Percentiles rank a stretch among this genome's conserved stretches.
Evolutionary conservation across 2,329 filamentous ascomycete genomes (phyloP).

Genomic region (Massarina eburnea): DNA sequence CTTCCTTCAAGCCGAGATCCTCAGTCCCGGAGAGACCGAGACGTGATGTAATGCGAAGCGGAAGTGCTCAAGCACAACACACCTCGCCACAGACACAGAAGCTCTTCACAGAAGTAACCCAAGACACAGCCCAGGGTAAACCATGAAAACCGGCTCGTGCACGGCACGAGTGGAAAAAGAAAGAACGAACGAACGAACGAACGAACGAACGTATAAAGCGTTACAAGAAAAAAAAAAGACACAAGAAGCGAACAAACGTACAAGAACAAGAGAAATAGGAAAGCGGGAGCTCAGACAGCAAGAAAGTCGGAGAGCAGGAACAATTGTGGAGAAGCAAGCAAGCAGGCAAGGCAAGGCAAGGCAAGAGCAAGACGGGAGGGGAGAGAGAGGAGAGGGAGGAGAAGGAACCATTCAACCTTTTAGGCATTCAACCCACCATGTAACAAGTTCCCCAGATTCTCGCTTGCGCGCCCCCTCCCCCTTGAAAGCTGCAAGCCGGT

Average conservation of each 20-base stretch:
- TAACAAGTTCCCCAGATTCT: constrained; percentile 22
- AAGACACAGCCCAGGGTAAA: not conserved
- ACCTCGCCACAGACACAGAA: too few relatives aligned
- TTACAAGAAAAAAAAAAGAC: not conserved
- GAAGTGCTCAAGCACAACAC: not conserved
- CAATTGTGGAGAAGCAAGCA: constrained; percentile 2
- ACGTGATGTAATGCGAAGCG: too few relatives aligned
- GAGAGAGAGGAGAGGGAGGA: too few relatives aligned
- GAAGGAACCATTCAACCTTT: constrained; percentile 14
- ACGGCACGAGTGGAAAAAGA: not conserved
- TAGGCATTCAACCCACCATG: constrained; percentile 12
- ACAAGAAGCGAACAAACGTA: not conserved
- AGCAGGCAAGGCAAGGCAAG: constrained; percentile 8
- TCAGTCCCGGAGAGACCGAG: too few relatives aligned
- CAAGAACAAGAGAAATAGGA: not conserved
- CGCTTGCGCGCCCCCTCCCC: too few relatives aligned
- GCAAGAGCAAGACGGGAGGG: too few relatives aligned
- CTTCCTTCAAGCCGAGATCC: too few relatives aligned
- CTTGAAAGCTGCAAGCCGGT: too few relatives aligned
- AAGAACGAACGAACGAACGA: not conserved
- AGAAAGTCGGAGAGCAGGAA: not conserved
- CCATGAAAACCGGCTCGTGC: not conserved
- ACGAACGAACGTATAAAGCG: not conserved
- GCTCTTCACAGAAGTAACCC: too few relatives aligned
- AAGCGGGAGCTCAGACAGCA: not conserved